Conservation (phyloP, 345 rosid genomes). For the Bruguiera sexangula region DNA sequence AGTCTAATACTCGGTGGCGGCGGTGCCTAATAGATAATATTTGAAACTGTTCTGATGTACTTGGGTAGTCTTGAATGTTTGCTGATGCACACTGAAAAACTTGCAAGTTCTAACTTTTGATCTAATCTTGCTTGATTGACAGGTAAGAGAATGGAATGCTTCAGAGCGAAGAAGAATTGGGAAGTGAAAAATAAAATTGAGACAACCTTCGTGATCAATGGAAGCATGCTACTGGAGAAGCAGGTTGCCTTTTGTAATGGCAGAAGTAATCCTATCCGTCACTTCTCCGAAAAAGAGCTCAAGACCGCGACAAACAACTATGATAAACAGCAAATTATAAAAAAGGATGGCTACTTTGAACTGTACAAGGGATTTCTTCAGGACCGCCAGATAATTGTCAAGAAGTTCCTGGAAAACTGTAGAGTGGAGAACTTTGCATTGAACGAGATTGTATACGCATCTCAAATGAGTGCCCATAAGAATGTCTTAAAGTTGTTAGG, state of each 20-base stretch:
- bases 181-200: not conserved
- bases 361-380: conserved; percentile 12
- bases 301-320: conserved; percentile 11
- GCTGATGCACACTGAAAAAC: too few relatives aligned
- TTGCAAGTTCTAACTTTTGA: not conserved
- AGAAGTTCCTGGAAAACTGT: not conserved
- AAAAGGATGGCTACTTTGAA: not conserved
- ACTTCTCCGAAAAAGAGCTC: conserved; percentile 17
- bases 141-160: conserved; percentile 1
- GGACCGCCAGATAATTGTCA: conserved; percentile 13
- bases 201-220: conserved; percentile 10
- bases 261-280: conserved; percentile 11
- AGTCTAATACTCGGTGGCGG: too few relatives aligned
- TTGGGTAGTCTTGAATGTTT: too few relatives aligned
- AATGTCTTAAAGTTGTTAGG: conserved; percentile 28
- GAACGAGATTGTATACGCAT: conserved; percentile 14
- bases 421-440: not conserved
- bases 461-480: conserved; percentile 16
- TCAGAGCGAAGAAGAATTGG: not conserved
- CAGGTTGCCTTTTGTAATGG: conserved; percentile 13
- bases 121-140: not conserved
- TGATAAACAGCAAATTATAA: not conserved
- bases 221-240: conserved; percentile 19
- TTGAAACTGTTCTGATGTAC: too few relatives aligned
- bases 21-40: too few relatives aligned